Base-by-base conservation (phyloP, 163 green algal species). In the Prototheca cutis region DNA sequence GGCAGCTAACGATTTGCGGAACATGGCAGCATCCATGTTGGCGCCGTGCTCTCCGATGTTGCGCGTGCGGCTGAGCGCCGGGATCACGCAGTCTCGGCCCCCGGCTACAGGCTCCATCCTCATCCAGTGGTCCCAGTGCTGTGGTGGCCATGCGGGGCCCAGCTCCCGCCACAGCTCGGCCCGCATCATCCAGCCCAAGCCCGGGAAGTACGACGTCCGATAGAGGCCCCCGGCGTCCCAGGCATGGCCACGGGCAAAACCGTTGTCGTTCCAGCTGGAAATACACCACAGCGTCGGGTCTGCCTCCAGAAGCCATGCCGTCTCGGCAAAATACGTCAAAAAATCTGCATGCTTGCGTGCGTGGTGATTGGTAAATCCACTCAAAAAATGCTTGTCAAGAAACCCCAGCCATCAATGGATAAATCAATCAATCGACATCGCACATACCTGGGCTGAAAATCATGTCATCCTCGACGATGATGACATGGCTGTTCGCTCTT, bases 381-480 rank as follows among this genome's bases (percentile, higher is more conserved):
- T n/a, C n/a, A n/a, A n/a, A n/a, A n/a, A 32, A 25, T 39, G 3
- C n/a, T 24, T 34, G n/a, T 13, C 36, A 8, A 45, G 13, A 8
- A 21, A 21, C 36, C 36, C 36, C 13, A 21, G 8, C 36, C 36
- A 8, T 45, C 8, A 45, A 21, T 45, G 36, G 13, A 45, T 45
- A 45, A 45, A 45, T 45, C 36, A 45, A 45, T 45, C 13, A 13
- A 21, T 13, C 10, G 8, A 13, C 36, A 45, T 45, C 36, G 8
- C 36, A 45, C 61, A n/a, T 39, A 63, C 62, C 62, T 24, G 65
- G 59, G 34, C 76, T 75, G 66, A 87, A 73, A 5, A 80, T 57
- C 80, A 89, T 87, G 70, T 89, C 80, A 55, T 89, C 82, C 67
- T 86, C 81, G 8, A 87, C 58, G 21, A 88, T 75, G 61, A 89